Conservation (phyloP, 495 filamentous ascomycete genomes). For the Hypoxylon perforatum region DNA sequence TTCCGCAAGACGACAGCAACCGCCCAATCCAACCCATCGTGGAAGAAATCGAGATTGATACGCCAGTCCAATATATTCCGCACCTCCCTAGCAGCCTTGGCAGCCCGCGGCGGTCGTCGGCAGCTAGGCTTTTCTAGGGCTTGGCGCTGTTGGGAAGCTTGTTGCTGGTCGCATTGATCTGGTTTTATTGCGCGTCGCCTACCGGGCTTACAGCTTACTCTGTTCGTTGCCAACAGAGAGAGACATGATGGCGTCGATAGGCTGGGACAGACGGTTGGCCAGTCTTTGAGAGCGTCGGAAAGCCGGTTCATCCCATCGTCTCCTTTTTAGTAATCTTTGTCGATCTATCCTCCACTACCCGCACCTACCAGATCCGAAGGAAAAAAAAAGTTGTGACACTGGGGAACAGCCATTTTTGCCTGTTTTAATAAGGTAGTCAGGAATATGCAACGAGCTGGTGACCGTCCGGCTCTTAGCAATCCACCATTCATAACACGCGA, state of each 20-base stretch:
- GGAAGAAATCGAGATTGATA: slow-evolving; percentile 38
- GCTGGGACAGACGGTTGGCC: slow-evolving; percentile 8
- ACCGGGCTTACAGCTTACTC: slow-evolving; percentile 39
- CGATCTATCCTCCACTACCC: slow-evolving; percentile 28
- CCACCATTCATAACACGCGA: slow-evolving; percentile 13
- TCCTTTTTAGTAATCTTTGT: slow-evolving; percentile 44
- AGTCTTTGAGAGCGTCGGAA: slow-evolving; percentile 9
- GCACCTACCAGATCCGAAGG: slow-evolving; percentile 17
- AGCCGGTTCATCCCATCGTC: slow-evolving; percentile 31
- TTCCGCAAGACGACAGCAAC: neutral
- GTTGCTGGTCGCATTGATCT: slow-evolving; percentile 20
- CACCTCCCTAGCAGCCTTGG: slow-evolving; percentile 38
- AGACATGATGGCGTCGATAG: slow-evolving; percentile 17
- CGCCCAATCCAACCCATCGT: slow-evolving; percentile 29
- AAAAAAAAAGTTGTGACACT: slow-evolving; percentile 5
- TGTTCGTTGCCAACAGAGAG: slow-evolving; percentile 30
- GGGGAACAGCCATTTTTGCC: slow-evolving; percentile 20
- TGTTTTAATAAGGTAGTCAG: slow-evolving; percentile 17
- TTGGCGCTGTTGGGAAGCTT: slow-evolving; percentile 16
- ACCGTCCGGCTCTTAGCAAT: slow-evolving; percentile 14
- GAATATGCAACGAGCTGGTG: slow-evolving; percentile 20
- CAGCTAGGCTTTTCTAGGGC: slow-evolving; percentile 26
- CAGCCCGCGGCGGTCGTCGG: slow-evolving; percentile 32
- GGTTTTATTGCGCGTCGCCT: slow-evolving; percentile 35
- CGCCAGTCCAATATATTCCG: slow-evolving; percentile 39